Evolutionary conservation across 1,284 basidiomycete species (phyloP).

Genomic region (Pterulicium gracile): DNA sequence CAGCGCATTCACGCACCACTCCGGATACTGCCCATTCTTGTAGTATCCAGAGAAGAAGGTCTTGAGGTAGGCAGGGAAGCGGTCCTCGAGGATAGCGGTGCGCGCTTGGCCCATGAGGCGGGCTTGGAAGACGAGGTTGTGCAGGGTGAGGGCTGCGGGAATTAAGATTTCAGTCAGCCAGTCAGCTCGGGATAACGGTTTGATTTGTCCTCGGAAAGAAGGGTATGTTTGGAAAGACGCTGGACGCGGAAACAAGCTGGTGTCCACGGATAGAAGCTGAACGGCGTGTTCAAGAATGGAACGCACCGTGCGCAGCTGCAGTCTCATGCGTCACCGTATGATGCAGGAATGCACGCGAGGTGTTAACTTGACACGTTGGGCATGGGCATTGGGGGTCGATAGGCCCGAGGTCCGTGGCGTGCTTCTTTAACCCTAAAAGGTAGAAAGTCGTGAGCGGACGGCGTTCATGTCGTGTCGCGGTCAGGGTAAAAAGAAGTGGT

Average conservation of each 20-base stretch:
- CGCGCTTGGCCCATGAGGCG: constrained; percentile 71
- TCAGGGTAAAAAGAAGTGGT: no score
- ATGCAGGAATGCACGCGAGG: constrained; percentile 61
- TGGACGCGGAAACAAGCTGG: no score
- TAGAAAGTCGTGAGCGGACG: background rate
- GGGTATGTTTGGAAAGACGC: no score
- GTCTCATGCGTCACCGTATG: constrained; percentile 70
- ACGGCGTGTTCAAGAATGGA: no score
- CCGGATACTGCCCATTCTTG: constrained; percentile 58
- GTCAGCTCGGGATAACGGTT: no score
- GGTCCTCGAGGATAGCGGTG: constrained; percentile 64
- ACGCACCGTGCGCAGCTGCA: constrained; percentile 64
- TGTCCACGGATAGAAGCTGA: no score
- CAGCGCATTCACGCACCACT: constrained; percentile 76
- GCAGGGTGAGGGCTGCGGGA: constrained; percentile 60
- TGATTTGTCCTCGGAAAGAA: no score
- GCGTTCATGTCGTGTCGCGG: no score
- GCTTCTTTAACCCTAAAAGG: constrained; percentile 46
- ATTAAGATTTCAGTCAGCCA: no score
- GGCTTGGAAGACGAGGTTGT: constrained; percentile 76
- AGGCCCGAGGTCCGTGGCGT: constrained; percentile 53
- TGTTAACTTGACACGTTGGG: constrained; percentile 59
- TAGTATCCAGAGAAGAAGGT: constrained; percentile 69
- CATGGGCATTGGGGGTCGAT: constrained; percentile 73
- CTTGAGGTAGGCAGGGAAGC: constrained; percentile 65